Evolutionary conservation across 495 filamentous ascomycete species (phyloP).

Genomic region (Chaetomium fimeti): DNA sequence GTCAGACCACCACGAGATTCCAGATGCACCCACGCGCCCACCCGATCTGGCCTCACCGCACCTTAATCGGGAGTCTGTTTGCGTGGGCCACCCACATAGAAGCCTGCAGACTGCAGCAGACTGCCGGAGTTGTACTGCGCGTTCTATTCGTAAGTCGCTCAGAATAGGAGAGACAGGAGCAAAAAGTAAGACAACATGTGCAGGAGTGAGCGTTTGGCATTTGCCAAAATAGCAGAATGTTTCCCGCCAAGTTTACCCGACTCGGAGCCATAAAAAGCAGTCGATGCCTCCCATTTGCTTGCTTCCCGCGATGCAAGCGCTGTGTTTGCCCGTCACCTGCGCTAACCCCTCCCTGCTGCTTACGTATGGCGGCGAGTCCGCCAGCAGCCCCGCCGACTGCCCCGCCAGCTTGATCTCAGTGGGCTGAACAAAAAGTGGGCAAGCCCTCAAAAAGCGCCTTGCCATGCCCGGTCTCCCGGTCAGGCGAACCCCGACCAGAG

Average conservation of each 20-base stretch:
- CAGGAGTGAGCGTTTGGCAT: neutral
- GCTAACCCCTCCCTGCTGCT: slow-evolving; percentile 7
- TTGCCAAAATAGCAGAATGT: neutral
- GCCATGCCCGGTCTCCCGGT: neutral
- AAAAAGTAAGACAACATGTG: neutral
- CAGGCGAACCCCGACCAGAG: slow-evolving; percentile 1
- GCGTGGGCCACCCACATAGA: neutral
- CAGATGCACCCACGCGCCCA: slow-evolving; percentile 13
- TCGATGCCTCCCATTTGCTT: slow-evolving; percentile 9
- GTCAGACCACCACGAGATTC: neutral
- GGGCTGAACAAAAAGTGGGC: slow-evolving; percentile 17
- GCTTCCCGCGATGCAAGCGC: slow-evolving; percentile 7
- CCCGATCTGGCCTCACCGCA: slow-evolving; percentile 13
- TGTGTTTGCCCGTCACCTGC: neutral
- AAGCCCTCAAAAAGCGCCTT: slow-evolving; percentile 3
- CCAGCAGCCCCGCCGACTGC: slow-evolving; percentile 1
- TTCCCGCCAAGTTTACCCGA: neutral
- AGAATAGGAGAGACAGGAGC: slow-evolving; percentile 2
- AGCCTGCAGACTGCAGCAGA: neutral
- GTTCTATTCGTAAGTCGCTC: neutral
- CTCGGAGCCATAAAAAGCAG: slow-evolving; percentile 8
- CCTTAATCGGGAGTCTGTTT: neutral
- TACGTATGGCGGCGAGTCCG: slow-evolving; percentile 7
- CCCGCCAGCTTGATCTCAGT: neutral
- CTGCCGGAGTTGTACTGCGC: neutral